phyloP scores from a whole-genome alignment of 257 asterid species.

The Rhazya stricta region DNA sequence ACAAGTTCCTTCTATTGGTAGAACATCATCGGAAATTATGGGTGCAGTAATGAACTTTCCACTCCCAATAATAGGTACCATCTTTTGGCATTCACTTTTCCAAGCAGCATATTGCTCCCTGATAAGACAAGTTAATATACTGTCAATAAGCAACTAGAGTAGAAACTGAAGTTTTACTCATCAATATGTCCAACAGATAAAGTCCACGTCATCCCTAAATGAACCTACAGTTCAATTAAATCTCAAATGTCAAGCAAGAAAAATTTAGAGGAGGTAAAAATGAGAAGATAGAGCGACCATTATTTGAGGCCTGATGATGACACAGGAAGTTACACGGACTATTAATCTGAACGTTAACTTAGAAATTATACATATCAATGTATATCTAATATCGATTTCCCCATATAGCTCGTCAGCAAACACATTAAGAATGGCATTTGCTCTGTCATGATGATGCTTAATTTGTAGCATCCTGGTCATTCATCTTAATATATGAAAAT shows the following conservation, averaged over 20 bases:
- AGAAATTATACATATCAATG: background rate
- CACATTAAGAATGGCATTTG: background rate
- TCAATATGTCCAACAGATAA: constrained; percentile 5
- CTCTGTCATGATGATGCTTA: background rate
- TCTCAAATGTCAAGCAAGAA: background rate
- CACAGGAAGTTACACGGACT: background rate
- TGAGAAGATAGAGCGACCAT: background rate
- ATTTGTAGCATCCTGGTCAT: background rate
- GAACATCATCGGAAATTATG: constrained; percentile 58
- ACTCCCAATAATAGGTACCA: constrained; percentile 74
- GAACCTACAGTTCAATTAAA: background rate
- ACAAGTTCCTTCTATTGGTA: constrained; percentile 41
- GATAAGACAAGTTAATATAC: constrained; percentile 17
- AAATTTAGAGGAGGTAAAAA: background rate
- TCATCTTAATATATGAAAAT: background rate
- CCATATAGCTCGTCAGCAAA: background rate
- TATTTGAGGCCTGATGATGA: background rate
- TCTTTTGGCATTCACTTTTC: constrained; percentile 71
- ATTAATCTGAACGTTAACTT: background rate
- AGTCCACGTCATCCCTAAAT: background rate
- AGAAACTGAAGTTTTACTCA: background rate
- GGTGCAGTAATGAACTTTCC: constrained; percentile 68
- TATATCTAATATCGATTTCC: background rate
- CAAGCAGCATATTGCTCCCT: constrained; percentile 76
- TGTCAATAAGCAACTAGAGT: background rate